Evolutionary conservation across 345 rosid species (phyloP).

Genomic region (Eucalyptus marginata): DNA sequence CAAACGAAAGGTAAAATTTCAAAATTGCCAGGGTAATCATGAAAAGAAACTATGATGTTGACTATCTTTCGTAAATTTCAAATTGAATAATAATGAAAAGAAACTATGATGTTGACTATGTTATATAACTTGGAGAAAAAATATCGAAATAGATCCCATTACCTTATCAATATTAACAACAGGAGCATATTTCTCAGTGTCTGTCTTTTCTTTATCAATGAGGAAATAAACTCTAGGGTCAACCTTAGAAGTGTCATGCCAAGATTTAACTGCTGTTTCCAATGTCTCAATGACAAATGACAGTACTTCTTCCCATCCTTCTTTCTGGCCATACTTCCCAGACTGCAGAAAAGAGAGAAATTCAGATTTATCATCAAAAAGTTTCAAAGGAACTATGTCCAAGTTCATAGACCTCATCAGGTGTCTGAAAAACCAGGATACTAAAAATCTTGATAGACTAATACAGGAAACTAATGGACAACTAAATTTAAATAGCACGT

Average conservation of each 20-base stretch:
- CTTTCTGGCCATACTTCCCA: conserved; percentile 53
- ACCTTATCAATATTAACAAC: conserved; percentile 90
- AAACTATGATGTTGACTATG: neutral
- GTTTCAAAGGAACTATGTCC: neutral
- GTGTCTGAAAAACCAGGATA: neutral
- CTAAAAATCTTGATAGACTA: neutral
- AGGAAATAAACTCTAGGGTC: conserved; percentile 75
- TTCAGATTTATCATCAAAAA: neutral
- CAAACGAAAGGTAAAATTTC: neutral
- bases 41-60: neutral
- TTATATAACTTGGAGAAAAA: neutral
- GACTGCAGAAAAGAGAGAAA: conserved; percentile 31
- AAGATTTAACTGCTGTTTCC: conserved; percentile 69
- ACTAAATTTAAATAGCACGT: neutral
- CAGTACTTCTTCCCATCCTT: conserved; percentile 38
- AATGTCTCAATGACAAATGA: conserved; percentile 69
- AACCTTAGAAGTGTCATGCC: conserved; percentile 80
- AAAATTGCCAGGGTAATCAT: neutral
- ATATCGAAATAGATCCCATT: neutral
- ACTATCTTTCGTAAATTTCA: neutral
- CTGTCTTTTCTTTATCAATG: conserved; percentile 69
- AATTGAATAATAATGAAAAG: neutral
- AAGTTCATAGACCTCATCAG: neutral
- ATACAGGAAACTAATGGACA: neutral
- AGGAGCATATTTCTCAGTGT: conserved; percentile 71